Conservation (phyloP, 1,139 yeast genomes). For the Pichia cactophila region DNA sequence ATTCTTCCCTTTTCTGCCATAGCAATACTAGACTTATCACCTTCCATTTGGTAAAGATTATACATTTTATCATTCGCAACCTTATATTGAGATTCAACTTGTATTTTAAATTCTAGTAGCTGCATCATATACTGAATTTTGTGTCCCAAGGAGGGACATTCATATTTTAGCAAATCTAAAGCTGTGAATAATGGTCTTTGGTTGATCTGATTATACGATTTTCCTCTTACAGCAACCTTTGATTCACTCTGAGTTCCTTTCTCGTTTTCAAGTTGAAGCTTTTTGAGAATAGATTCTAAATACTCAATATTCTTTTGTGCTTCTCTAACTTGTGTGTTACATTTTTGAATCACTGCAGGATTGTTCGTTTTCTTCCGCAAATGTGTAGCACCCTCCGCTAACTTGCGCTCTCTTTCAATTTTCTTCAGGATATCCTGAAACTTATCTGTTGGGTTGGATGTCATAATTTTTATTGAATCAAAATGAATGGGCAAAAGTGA, state of each 20-base stretch:
- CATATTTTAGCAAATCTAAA: slow-evolving; percentile 80
- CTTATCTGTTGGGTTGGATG: slow-evolving; percentile 15
- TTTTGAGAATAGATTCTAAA: slow-evolving; percentile 67
- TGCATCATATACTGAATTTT: slow-evolving; percentile 92
- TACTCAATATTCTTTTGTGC: slow-evolving; percentile 88
- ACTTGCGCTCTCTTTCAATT: slow-evolving; percentile 80
- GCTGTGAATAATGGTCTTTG: slow-evolving; percentile 46
- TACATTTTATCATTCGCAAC: slow-evolving; percentile 88
- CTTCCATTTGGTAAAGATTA: slow-evolving; percentile 79
- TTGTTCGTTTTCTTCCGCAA: slow-evolving; percentile 73
- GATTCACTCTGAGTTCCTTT: neutral
- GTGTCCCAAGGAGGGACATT: slow-evolving; percentile 93
- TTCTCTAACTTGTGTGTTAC: slow-evolving; percentile 85
- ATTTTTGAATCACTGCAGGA: slow-evolving; percentile 76
- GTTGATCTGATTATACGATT: slow-evolving; percentile 16
- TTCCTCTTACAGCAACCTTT: neutral
- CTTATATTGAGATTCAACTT: slow-evolving; percentile 87
- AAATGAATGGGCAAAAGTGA: neutral
- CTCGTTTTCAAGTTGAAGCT: slow-evolving; percentile 34
- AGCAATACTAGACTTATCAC: slow-evolving; percentile 76
- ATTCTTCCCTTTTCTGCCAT: slow-evolving; percentile 85
- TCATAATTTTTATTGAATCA: slow-evolving; percentile 2
- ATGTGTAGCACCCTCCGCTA: slow-evolving; percentile 80
- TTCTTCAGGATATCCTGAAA: slow-evolving; percentile 65
- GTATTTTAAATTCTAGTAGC: slow-evolving; percentile 84